A percentile compares a stretch with the other conserved stretches of the same genome.
Conservation (phyloP, 495 filamentous ascomycete genomes). For the Pyrenula aspistea region DNA sequence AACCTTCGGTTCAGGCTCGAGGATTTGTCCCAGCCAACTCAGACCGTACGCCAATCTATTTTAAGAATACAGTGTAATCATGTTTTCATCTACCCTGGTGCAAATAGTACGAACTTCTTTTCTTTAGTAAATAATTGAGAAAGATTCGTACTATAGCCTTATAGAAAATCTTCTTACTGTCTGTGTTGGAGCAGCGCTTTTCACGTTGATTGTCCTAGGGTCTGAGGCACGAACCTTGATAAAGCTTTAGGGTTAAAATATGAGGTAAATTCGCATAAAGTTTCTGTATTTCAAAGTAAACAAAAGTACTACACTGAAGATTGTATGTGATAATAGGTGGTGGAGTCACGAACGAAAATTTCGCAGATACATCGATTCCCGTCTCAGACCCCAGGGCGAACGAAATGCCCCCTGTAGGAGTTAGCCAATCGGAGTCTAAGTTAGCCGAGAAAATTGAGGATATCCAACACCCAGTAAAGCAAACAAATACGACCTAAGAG, state of each 20-base stretch:
- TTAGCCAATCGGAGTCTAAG: neutral
- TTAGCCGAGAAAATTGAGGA: neutral
- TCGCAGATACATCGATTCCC: neutral
- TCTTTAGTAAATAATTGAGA: too few species aligned
- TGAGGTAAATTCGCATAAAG: neutral
- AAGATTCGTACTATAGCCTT: too few species aligned
- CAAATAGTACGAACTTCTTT: too few species aligned
- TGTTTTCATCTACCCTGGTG: too few species aligned
- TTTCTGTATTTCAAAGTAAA: neutral
- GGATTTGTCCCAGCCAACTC: neutral
- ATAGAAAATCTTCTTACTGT: too few species aligned
- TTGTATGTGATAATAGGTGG: neutral
- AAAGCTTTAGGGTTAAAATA: neutral
- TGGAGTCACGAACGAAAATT: neutral
- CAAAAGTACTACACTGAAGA: neutral
- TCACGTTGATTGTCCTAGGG: neutral
- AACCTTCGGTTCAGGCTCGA: neutral
- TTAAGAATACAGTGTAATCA: neutral
- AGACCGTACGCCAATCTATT: neutral
- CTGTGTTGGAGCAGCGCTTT: too few species aligned
- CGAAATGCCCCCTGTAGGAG: neutral
- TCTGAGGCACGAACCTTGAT: neutral
- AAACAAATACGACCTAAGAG: neutral
- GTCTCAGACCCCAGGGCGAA: neutral
- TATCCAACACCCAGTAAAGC: neutral